Base-by-base conservation (phyloP, 768 basidiomycete species). In the Cubamyces sp. region DNA sequence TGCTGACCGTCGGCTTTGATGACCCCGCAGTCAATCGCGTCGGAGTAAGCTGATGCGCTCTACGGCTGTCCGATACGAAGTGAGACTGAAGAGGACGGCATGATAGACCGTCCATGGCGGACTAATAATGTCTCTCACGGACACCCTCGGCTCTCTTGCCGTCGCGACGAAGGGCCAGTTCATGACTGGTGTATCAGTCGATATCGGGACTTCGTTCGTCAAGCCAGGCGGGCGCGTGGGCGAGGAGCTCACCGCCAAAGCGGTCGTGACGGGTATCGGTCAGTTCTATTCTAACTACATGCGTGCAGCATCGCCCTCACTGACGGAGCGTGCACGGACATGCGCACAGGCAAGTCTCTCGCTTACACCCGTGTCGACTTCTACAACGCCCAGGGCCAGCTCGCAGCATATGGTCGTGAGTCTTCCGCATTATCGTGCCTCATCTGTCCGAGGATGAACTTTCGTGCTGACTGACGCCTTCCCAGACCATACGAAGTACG, bases 101-200 rank as follows among this genome's bases (percentile, higher is more conserved):
- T 15, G 45, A 40, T 46, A 82, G 79, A 81, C 79, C 73, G 88
- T 88, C 23, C 92, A 94, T 66, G 92, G 92, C 18, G 92, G 92
- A 21, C 81, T 94, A 40, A 83, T 94, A 65, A 73, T 91, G 70
- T 91, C 92, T 9, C 76, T 94, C 30, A 93, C 92, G 5, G 92
- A 94, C 73, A 92, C 91, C 15, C 74, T 94, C 18, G 92, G 92
- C 3, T 93, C 92, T 0, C 82, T 94, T 18, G 91, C 88, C n/a
- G 84, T 94, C 25, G 89, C 91, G 1, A 83, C 87, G 15, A 87
- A 87, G 64, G 92, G 92, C 3, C 87, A 92, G 9, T 94, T 77
- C 69, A 92, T 92, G 91, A 94, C 92, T 0, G 91, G 92, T 16
- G 91, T 94, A 11, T 92, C 90, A 2, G 91, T 91, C 3, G 92